Evolutionary conservation across 1,139 yeast genomes (phyloP).

Genomic region (Yamadazyma sp.): DNA sequence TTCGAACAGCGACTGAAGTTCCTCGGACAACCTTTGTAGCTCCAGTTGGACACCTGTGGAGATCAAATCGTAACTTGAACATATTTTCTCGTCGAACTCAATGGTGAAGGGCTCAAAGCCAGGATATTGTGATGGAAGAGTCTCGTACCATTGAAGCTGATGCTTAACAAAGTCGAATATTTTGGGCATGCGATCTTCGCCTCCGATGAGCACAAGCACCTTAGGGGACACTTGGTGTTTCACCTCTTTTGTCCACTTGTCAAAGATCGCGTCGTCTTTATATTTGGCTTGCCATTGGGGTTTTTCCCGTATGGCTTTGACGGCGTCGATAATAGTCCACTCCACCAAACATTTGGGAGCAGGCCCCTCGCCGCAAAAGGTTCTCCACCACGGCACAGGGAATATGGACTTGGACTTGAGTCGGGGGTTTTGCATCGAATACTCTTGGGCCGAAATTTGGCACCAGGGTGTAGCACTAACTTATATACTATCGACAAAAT

Average conservation of each 20-base stretch:
- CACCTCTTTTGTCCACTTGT: slow-evolving; percentile 34
- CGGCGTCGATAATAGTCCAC: slow-evolving; percentile 24
- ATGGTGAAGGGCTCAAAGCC: slow-evolving; percentile 10
- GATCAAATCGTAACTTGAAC: slow-evolving; percentile 18
- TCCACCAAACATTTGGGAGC: slow-evolving; percentile 16
- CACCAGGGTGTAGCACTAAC: too few species aligned
- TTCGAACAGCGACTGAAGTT: slow-evolving; percentile 17
- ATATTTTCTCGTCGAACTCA: slow-evolving; percentile 21
- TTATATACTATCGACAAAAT: too few species aligned
- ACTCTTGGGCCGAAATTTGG: too few species aligned
- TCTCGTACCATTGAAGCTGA: slow-evolving; percentile 32
- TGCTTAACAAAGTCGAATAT: slow-evolving; percentile 23
- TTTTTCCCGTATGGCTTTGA: slow-evolving; percentile 26
- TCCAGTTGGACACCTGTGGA: slow-evolving; percentile 8
- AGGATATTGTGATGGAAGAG: slow-evolving; percentile 10
- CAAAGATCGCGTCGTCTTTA: slow-evolving; percentile 23
- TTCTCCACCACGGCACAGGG: slow-evolving; percentile 13
- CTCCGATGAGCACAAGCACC: not conserved
- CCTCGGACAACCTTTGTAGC: slow-evolving; percentile 7
- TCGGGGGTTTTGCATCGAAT: too few species aligned
- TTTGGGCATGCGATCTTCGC: slow-evolving; percentile 12
- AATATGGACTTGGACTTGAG: slow-evolving; percentile 10
- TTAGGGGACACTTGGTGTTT: slow-evolving; percentile 13
- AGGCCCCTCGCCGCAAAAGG: slow-evolving; percentile 16
- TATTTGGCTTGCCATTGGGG: slow-evolving; percentile 35